These are phyloP conservation scores for Cyberlindnera sargentensis DNA, from an alignment of 805 yeast species.

Conservation along the genomic window DNA sequence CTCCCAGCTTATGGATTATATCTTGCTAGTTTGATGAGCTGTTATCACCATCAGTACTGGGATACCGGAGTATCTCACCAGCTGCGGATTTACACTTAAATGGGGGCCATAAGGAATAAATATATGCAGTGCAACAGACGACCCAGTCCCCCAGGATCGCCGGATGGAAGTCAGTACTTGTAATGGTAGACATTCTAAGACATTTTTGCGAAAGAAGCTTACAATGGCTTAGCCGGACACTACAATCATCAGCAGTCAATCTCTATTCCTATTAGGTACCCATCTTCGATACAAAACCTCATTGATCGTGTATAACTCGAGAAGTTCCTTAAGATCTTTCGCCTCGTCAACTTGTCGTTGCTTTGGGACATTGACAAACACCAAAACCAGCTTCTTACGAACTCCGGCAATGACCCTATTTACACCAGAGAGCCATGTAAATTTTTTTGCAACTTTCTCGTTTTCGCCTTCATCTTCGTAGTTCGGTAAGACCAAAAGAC, in stretches of 20 bases:
- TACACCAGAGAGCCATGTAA: conserved; percentile 60
- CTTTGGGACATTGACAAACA: conserved; percentile 54
- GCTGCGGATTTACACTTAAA: no score
- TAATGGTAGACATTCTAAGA: no score
- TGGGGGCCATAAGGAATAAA: no score
- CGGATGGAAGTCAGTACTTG: no score
- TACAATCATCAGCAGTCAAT: conserved; percentile 28
- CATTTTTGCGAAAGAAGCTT: no score
- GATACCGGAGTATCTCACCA: no score
- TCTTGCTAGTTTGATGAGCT: no score
- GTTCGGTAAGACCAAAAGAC: conserved; percentile 45
- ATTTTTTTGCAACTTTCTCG: conserved; percentile 26
- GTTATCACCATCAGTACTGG: no score
- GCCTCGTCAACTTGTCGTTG: conserved; percentile 25
- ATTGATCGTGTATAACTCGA: conserved; percentile 42
- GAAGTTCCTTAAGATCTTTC: conserved; percentile 26
- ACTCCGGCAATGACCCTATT: conserved; percentile 86
- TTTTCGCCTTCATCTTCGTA: conserved; percentile 26
- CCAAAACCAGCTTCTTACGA: conserved; percentile 65
- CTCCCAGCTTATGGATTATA: no score
- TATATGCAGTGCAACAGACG: no score
- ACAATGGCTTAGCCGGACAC: no score
- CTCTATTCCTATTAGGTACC: conserved; percentile 81
- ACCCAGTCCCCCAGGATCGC: no score
- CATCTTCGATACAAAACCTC: conserved; percentile 75